A percentile compares a stretch with the other conserved stretches of the same genome.
Conservation (phyloP, 306 rosid species). For the Acacia acuminata region DNA sequence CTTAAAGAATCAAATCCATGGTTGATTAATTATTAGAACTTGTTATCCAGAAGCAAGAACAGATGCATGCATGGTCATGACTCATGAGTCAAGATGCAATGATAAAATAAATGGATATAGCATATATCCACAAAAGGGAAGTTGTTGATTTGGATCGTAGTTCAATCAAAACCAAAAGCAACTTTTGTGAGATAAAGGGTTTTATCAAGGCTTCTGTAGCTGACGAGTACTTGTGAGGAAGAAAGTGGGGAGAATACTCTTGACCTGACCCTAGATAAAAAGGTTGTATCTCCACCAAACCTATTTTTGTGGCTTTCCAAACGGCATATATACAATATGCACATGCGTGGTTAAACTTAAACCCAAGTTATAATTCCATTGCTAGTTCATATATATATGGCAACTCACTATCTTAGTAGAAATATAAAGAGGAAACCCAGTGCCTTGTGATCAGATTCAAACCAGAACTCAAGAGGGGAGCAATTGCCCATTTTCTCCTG, state of each 20-base stretch:
- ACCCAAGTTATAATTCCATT: slow-evolving; percentile 35
- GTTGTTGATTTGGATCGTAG: neutral
- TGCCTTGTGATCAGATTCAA: neutral
- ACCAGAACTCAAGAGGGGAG: too few species aligned
- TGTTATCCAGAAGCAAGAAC: neutral
- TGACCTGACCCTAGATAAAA: slow-evolving; percentile 31
- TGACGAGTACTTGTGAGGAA: slow-evolving; percentile 18
- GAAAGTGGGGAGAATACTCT: slow-evolving; percentile 5
- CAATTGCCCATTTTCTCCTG: neutral
- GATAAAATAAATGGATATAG: neutral
- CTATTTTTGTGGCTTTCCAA: neutral
- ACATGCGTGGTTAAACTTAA: slow-evolving; percentile 10
- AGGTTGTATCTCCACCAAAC: slow-evolving; percentile 24
- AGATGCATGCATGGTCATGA: neutral
- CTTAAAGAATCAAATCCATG: neutral
- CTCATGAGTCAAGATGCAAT: neutral
- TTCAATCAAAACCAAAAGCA: slow-evolving; percentile 26
- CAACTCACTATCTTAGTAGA: slow-evolving; percentile 38
- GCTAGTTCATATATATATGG: slow-evolving; percentile 29
- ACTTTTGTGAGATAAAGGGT: slow-evolving; percentile 3
- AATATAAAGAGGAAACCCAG: neutral
- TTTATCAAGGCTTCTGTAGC: neutral
- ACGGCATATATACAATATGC: slow-evolving; percentile 19
- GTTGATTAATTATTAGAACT: neutral
- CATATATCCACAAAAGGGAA: neutral